Evolutionary conservation across 1,284 basidiomycete genomes (phyloP), one percentile per base, ranked within the genome.

Genomic region (Ganoderma leucocontextum): DNA sequence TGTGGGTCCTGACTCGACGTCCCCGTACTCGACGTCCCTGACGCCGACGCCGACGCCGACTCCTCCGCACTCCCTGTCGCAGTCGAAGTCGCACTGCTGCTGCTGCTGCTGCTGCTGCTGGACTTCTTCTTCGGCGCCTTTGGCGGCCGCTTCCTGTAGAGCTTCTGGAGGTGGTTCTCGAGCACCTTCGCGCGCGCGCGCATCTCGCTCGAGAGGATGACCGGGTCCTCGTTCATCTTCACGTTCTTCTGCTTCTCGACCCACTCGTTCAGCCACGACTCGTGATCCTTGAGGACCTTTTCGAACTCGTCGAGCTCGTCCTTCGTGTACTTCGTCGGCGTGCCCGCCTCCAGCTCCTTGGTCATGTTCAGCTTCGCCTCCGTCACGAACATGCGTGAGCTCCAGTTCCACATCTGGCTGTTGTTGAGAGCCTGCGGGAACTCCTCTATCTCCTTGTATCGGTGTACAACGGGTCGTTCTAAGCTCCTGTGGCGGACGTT

Each of bases 391-490:
- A 91, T 78, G 15, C 91, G 88, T 4, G 92, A 89, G 76, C 85
- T 86, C 89, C 90, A 94, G 76, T 94, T 94, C 90, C 91, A 91
- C 86, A 89, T 91, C 78, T 93, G 92, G 65, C 87, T 89, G 85
- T 85, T 92, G 81, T 89, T 95, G 78, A 90, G 91, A 74, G 84
- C 91, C 78, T 82, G 87, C 70, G 85, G 91, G 86, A 85, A 94
- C 74, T 90, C 88, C 73, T 92, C 89, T 65, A 92, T 92, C 81
- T 99, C 96, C 77, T 89, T 87, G 81, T 97, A 94, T 13, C 98
- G 92, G 76, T 91, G 88, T 57, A 94, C 86, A 67, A 98, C 90
- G 2, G 95, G 95, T 58, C 85, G 84, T 78, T 98, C 96, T 68
- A 97, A 81, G 53, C 85, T 82, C 81, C 95, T 96, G 75, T 19